Evolutionary conservation across 2,329 filamentous ascomycete species (phyloP).

Genomic region (Stagonosporopsis rhizophila): DNA sequence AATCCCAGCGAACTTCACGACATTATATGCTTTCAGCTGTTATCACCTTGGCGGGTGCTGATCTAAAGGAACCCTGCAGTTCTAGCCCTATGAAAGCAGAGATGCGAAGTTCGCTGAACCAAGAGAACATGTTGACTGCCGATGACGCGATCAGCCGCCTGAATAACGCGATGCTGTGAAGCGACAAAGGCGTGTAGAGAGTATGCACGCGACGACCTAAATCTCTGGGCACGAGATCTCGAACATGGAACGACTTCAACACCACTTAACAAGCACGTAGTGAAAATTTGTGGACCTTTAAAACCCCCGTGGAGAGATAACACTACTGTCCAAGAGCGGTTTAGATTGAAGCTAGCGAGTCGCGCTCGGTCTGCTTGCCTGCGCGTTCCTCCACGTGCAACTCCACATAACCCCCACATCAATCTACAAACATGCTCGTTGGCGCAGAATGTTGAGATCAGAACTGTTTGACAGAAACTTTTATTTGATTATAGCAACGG

Average conservation of each 20-base stretch:
- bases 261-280: neutral
- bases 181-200: neutral
- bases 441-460: neutral
- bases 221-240: neutral
- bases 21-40: slow-evolving; percentile 20
- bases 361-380: neutral
- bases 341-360: neutral
- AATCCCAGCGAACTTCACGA: slow-evolving; percentile 2
- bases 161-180: slow-evolving; percentile 15
- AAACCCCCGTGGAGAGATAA: slow-evolving; percentile 3
- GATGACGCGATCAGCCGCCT: slow-evolving; percentile 23
- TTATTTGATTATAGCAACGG: neutral
- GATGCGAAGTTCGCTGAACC: slow-evolving; percentile 8
- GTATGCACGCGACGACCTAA: neutral
- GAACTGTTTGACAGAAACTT: neutral
- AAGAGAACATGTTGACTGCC: neutral
- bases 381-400: neutral
- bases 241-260: neutral
- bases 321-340: neutral
- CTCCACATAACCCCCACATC: neutral
- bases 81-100: slow-evolving; percentile 6
- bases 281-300: neutral
- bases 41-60: slow-evolving; percentile 24
- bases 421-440: neutral
- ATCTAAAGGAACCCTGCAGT: slow-evolving; percentile 7